These are phyloP conservation scores for Imleria badia DNA, from an alignment of 768 basidiomycete genomes.

Conservation along the genomic window DNA sequence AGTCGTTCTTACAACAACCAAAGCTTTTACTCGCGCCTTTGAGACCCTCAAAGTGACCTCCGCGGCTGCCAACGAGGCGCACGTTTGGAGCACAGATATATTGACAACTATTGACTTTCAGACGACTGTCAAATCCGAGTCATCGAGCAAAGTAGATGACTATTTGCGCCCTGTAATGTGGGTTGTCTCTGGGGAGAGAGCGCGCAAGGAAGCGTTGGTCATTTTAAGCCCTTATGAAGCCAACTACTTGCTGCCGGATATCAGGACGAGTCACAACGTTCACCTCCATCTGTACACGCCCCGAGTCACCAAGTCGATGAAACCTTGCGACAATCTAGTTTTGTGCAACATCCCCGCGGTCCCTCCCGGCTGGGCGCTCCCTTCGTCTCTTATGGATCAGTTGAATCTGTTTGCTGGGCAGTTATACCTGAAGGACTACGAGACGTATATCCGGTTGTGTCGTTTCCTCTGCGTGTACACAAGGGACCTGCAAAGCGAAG, in stretches of 20 bases:
- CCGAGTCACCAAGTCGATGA: constrained; percentile 33
- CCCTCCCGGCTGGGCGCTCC: neutral
- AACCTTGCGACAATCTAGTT: constrained; percentile 36
- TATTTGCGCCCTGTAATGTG: too few relatives aligned
- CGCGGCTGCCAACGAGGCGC: constrained; percentile 14
- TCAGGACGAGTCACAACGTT: constrained; percentile 33
- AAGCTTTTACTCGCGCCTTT: constrained; percentile 21
- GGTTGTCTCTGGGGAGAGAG: too few relatives aligned
- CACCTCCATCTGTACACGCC: constrained; percentile 46
- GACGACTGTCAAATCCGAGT: constrained; percentile 7
- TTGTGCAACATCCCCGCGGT: constrained; percentile 10
- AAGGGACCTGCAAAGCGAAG: constrained; percentile 12
- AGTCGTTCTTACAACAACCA: constrained; percentile 11
- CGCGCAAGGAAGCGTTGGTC: constrained; percentile 29
- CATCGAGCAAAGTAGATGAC: constrained; percentile 4
- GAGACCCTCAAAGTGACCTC: constrained; percentile 9
- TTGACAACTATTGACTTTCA: constrained; percentile 20
- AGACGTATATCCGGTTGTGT: constrained; percentile 30
- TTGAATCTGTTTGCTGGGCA: constrained; percentile 35
- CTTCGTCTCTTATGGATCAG: constrained; percentile 9
- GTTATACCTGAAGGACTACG: constrained; percentile 29
- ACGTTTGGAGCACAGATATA: constrained; percentile 19
- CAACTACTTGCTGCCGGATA: constrained; percentile 36
- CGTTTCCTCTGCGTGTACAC: constrained; percentile 27
- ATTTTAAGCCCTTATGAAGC: constrained; percentile 44